Base-by-base conservation (phyloP, 2,329 filamentous ascomycete species). In the Fusarium tjaetaba region DNA sequence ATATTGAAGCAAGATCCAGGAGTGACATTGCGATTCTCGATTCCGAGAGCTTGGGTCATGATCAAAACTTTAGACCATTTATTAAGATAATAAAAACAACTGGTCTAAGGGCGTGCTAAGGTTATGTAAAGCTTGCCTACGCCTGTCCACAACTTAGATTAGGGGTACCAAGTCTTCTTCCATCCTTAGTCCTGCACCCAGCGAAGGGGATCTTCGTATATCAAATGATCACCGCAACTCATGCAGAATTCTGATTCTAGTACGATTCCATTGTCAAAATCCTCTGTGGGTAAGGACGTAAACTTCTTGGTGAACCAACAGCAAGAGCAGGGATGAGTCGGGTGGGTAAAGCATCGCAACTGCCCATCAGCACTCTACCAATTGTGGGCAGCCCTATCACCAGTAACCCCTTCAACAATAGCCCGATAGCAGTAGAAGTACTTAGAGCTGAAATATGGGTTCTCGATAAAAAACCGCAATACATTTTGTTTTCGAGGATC, bases 201-300 rank as follows among this genome's bases (percentile, higher is more conserved):
- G 42, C n/a, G 7, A n/a, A 24, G 7, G n/a, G 16, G n/a, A 5
- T 43, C 5, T 18, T 43, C 1, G 6, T 3, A 1, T 7, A 4
- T 16, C 15, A 15, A 24, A 16, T 11, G 0, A 5, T 5, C 0
- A 43, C 15, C 41, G 41, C 41, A 43, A 18, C n/a, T 16, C 18
- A 5, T 18, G 16, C 42, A 43, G n/a, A 43, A 43, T 43, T 24
- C 11, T 7, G 42, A 24, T 18, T 43, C n/a, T 24, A 43, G 16
- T 24, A 11, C 15, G 42, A 43, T 43, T 26, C 42, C n/a, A 24
- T 10, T 5, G 16, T 18, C n/a, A 24, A 43, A 43, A 43, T 26
- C 15, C n/a, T 24, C 7, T 8, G 42, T 43, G 16, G 4, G n/a
- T 8, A 0, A 18, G n/a, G 42, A 43, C n/a, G 15, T 43, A 11